Percentiles rank a stretch among this genome's conserved stretches.
Evolutionary conservation across 441 rosid genomes (phyloP).

Genomic region (Gossypium laxum): DNA sequence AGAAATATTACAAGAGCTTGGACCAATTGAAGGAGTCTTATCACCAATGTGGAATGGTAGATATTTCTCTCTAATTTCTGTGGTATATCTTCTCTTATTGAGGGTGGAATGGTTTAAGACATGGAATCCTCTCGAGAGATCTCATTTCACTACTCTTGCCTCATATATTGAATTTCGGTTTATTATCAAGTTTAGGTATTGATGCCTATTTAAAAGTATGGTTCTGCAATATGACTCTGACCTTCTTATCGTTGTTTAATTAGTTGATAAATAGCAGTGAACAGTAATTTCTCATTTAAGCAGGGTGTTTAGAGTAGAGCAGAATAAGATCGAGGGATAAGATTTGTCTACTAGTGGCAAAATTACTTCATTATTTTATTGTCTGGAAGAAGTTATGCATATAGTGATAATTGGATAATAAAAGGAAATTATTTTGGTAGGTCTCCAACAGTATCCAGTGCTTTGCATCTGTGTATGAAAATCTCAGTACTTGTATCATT

Average conservation of each 20-base stretch:
- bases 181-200: neutral
- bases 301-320: neutral
- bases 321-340: neutral
- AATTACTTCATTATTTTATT: neutral
- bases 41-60: slow-evolving; percentile 53
- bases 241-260: neutral
- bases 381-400: neutral
- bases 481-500: neutral
- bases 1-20: slow-evolving; percentile 48
- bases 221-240: neutral
- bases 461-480: neutral
- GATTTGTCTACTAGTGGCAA: neutral
- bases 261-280: neutral
- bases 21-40: slow-evolving; percentile 58
- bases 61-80: slow-evolving; percentile 11
- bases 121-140: neutral
- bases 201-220: neutral
- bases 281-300: slow-evolving; percentile 1
- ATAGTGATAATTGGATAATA: neutral
- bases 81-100: neutral
- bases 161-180: neutral
- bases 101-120: neutral
- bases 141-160: neutral
- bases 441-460: neutral
- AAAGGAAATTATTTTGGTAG: neutral